A percentile compares a stretch with the other conserved stretches of the same genome.
Conservation (phyloP, 192 early-diverging fungal genomes). For the Entomortierella beljakovae region DNA sequence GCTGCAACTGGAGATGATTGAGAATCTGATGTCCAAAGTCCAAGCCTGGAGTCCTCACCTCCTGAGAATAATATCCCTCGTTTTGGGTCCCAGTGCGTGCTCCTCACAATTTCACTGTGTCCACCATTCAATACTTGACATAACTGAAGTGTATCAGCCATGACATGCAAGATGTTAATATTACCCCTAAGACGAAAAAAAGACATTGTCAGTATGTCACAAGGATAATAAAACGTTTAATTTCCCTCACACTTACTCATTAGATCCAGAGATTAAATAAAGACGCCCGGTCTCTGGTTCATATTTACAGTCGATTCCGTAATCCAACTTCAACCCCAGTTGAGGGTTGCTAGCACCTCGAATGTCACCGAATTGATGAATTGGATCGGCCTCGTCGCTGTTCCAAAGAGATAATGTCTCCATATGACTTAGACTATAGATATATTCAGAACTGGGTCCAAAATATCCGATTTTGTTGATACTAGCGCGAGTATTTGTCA, state of each 20-base stretch:
- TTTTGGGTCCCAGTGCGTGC: constrained; percentile 75
- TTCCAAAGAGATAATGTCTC: constrained; percentile 91
- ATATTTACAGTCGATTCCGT: constrained; percentile 86
- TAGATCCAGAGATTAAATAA: constrained; percentile 84
- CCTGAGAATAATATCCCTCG: constrained; percentile 74
- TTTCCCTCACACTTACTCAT: constrained; percentile 59
- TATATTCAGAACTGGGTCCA: constrained; percentile 88
- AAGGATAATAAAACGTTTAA: constrained; percentile 8
- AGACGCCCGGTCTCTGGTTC: constrained; percentile 74
- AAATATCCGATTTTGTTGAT: constrained; percentile 92
- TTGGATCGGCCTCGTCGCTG: constrained; percentile 58
- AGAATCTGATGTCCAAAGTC: constrained; percentile 67
- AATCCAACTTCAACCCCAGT: constrained; percentile 72
- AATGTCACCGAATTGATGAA: constrained; percentile 88
- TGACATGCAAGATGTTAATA: constrained; percentile 85
- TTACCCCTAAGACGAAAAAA: constrained; percentile 83
- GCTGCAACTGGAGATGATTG: constrained; percentile 16
- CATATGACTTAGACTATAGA: constrained; percentile 90
- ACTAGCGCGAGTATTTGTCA: constrained; percentile 85
- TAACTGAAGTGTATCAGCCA: constrained; percentile 76
- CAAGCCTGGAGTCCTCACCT: constrained; percentile 83
- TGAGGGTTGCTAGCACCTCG: constrained; percentile 61
- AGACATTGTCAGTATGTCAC: too few relatives aligned
- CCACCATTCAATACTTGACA: constrained; percentile 82
- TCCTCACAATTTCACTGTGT: constrained; percentile 90